Base-by-base conservation (phyloP, 768 basidiomycete genomes). In the Russula ochroleuca region DNA sequence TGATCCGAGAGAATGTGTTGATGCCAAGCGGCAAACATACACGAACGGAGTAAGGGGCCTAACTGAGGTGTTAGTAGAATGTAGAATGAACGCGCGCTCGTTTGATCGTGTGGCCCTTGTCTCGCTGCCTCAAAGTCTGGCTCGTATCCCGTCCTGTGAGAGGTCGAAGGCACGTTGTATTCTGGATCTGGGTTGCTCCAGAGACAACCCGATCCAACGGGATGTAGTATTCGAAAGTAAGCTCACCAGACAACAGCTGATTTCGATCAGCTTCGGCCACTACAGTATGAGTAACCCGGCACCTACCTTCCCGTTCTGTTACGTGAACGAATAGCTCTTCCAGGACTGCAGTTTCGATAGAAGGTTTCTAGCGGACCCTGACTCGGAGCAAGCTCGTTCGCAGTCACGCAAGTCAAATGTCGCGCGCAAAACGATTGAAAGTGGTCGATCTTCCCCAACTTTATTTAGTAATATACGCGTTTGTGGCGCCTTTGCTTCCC, bases 401-500 rank as follows among this genome's bases (percentile, higher is more conserved):
- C 23, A 11, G 37, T 14, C 21, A 17, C 28, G 49, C 19, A 51
- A 51, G 43, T 21, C 19, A n/a, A 21, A 9, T 3, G 41, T 37
- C 21, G n/a, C n/a, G 17, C 59, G 38, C 45, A 21, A 47, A 45
- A 4, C 14, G 41, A 9, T 23, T 37, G 45, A 11, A 23, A 25
- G 35, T 35, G 13, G 37, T 15, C n/a, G 56, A 57, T 57, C 56
- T 47, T 57, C n/a, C n/a, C 31, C 19, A 57, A 47, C 43, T 45
- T 47, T 35, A 15, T 47, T 57, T 33, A 13, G 40, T 4, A 38
- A 37, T 23, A n/a, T 38, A 9, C 7, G 40, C 23, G 11, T 55
- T 23, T 49, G 25, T 19, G 55, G 40, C n/a, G 55, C 28, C 17
- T 41, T 31, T 31, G 17, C 48, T 25, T 49, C 23, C 19, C 23